Evolutionary conservation across 345 rosid species (phyloP).

Genomic region (Eucalyptus pauciflora): DNA sequence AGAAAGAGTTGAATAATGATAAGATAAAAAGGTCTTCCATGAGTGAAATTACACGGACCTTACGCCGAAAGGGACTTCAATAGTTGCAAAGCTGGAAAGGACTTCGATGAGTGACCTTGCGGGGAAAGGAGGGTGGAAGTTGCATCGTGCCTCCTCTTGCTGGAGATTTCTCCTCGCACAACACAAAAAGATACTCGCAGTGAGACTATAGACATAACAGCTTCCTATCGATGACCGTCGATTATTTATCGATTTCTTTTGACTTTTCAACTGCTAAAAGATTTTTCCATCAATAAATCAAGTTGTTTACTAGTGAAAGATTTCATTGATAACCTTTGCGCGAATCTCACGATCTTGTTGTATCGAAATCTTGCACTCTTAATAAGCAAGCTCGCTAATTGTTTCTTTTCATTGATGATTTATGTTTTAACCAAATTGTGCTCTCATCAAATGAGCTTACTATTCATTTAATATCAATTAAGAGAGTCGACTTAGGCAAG

Average conservation of each 20-base stretch:
- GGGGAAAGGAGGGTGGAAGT: background rate
- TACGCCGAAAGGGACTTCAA: too few species aligned
- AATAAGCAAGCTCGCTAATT: too few species aligned
- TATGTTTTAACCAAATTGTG: too few species aligned
- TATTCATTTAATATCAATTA: background rate
- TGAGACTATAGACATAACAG: background rate
- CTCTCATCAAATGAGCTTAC: background rate
- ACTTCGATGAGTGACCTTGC: background rate
- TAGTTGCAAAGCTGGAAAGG: background rate
- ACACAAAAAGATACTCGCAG: background rate
- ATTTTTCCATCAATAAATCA: too few species aligned
- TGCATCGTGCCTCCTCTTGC: background rate
- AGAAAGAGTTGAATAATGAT: too few species aligned
- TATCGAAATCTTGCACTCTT: background rate
- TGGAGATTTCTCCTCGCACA: background rate
- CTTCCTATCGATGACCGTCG: fast-evolving
- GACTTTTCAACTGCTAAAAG: fast-evolving
- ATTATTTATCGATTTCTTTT: too few species aligned
- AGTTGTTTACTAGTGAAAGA: too few species aligned
- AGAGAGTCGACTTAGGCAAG: fast-evolving
- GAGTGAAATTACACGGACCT: background rate
- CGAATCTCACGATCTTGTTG: background rate
- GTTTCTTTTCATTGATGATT: too few species aligned
- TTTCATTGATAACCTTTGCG: too few species aligned
- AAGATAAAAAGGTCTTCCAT: background rate